Evolutionary conservation across 306 rosid genomes (phyloP), one percentile per base, ranked within the genome.

Genomic region (Hylodesmum podocarpum): DNA sequence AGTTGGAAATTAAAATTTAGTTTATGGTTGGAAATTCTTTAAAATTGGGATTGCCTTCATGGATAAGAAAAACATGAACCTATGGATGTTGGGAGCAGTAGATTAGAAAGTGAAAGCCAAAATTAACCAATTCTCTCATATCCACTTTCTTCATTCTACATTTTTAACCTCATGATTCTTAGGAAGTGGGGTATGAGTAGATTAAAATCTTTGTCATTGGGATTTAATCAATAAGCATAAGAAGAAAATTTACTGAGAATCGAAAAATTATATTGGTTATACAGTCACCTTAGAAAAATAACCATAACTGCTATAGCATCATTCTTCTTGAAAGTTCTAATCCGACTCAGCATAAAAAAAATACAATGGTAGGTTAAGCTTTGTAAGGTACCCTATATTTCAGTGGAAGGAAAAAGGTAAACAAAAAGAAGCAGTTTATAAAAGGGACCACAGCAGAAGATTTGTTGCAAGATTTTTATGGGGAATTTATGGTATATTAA

Each of bases 41-140:
- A 37, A 39, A 53, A 66, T 28, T 58, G 18, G 59, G 33, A 28
- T 28, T 75, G 67, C 70, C 86, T 82, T 82, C 84, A 18, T 11
- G 12, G 75, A 58, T 74, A 82, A 79, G 85, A 73, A 71, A 75
- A 31, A 27, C 18, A n/a, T 31, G 63, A 19, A 39, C 19, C 22
- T 39, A 43, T 59, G 18, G 78, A 22, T 13, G 36, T 13, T 65
- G 61, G 24, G 53, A 54, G 69, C 61, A 54, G 69, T 15, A 69
- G 37, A 15, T 63, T 39, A 8, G 66, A 85, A 78, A 82, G 80
- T 36, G 71, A 85, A 43, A 78, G 13, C 49, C 47, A 21, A 21
- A 13, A 18, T 29, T 44, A 33, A 21, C 4, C 66, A 51, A 51
- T 50, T 18, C 57, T 50, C 27, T 0, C 3, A 0, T 40, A 2